Percentiles rank a stretch among this genome's conserved stretches.
phyloP scores from a whole-genome alignment of 805 yeast genomes.

The Nematodospora valgi region DNA sequence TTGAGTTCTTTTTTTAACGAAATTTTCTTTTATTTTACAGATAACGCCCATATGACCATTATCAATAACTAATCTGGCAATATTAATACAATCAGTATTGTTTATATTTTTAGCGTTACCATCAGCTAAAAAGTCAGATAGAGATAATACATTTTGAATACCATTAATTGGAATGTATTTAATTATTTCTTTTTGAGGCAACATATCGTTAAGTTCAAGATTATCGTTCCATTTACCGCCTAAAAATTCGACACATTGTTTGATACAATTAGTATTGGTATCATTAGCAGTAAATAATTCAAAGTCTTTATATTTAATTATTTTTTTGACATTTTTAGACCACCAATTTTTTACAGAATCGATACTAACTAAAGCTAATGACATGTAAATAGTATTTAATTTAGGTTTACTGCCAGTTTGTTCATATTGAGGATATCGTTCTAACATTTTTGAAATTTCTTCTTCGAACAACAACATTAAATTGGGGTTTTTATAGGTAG shows the following conservation, averaged over 20 bases:
- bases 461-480: too few species aligned
- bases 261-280: not conserved
- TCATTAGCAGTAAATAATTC: not conserved
- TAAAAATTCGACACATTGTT: slow-evolving; percentile 1
- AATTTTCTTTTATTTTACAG: too few species aligned
- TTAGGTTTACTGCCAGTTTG: not conserved
- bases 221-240: not conserved
- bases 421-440: not conserved
- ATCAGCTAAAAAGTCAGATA: not conserved
- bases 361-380: not conserved
- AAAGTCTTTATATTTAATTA: not conserved
- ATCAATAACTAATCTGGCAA: too few species aligned
- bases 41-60: too few species aligned
- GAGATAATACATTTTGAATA: not conserved
- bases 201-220: not conserved
- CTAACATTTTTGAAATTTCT: not conserved
- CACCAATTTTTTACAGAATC: not conserved
- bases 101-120: too few species aligned
- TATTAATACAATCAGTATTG: too few species aligned
- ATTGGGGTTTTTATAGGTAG: too few species aligned
- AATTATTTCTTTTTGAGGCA: not conserved
- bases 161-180: not conserved
- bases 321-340: not conserved
- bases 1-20: too few species aligned
- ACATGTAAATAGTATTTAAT: not conserved